These are phyloP conservation scores for Uronychia binucleata DNA, from an alignment of 73 alveolate species.

Conservation along the genomic window DNA sequence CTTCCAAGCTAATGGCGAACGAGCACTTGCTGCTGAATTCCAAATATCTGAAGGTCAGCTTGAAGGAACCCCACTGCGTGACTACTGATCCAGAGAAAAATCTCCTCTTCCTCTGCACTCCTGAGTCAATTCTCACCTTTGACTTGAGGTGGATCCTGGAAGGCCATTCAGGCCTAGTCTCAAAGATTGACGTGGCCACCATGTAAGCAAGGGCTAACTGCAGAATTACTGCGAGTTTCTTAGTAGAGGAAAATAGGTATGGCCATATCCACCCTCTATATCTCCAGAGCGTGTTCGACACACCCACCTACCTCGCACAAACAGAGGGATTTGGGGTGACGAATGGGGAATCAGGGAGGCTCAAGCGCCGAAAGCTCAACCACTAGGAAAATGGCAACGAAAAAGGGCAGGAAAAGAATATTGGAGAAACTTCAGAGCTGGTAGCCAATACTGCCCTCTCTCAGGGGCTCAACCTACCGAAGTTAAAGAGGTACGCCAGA, in stretches of 20 bases:
- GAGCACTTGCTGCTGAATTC: constrained; percentile 1
- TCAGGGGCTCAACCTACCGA: neutral
- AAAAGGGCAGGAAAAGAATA: neutral
- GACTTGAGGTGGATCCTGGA: neutral
- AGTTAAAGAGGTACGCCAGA: neutral
- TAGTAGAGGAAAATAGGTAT: neutral
- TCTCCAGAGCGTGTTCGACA: neutral
- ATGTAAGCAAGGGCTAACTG: neutral
- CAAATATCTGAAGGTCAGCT: neutral
- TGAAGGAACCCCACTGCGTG: neutral
- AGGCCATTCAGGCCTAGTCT: neutral
- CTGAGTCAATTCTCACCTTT: neutral
- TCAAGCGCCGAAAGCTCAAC: neutral
- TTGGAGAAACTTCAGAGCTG: neutral
- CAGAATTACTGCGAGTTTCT: neutral
- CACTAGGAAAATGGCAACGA: neutral
- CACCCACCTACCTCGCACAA: neutral
- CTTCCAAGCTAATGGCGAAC: neutral
- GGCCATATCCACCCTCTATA: neutral
- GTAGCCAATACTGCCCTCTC: neutral
- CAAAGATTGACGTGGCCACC: neutral
- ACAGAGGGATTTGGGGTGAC: neutral
- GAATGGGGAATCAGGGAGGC: neutral
- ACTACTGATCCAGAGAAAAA: neutral
- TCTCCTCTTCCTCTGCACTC: neutral